These are phyloP conservation scores for Voacanga thouarsii DNA, from an alignment of 257 asterid species.

Conservation along the genomic window DNA sequence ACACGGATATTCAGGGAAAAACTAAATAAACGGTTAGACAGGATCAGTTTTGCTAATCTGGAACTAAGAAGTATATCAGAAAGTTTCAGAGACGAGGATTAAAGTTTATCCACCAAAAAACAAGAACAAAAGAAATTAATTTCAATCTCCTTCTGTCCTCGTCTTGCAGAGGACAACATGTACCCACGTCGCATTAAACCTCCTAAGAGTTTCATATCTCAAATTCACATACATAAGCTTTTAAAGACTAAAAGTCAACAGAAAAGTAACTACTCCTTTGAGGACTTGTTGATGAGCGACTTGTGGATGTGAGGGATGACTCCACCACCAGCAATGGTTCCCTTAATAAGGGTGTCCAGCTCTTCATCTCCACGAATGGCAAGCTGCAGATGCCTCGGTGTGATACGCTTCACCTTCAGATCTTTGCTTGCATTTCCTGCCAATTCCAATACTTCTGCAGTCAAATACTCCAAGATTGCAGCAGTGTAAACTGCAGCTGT, in stretches of 20 bases:
- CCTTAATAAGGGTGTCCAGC: conserved; percentile 36
- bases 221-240: not conserved
- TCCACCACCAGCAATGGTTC: conserved; percentile 40
- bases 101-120: not conserved
- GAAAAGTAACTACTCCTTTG: conserved; percentile 23
- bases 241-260: not conserved
- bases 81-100: not conserved
- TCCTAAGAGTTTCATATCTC: not conserved
- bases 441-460: conserved; percentile 35
- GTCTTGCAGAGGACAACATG: not conserved
- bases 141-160: not conserved
- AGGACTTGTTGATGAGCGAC: conserved; percentile 34
- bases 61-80: not conserved
- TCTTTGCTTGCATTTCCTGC: conserved; percentile 41
- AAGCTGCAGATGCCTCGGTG: conserved; percentile 37
- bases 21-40: not conserved
- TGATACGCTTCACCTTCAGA: conserved; percentile 39
- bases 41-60: not conserved
- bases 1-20: not conserved
- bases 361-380: conserved; percentile 41
- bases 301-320: conserved; percentile 38
- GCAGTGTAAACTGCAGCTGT: conserved; percentile 37
- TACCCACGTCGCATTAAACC: not conserved
- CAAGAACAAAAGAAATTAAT: conserved; percentile 6
- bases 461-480: conserved; percentile 33